These are phyloP conservation scores for Aspergillus udagawae DNA, from an alignment of 2,329 filamentous ascomycete species.

Conservation along the genomic window DNA sequence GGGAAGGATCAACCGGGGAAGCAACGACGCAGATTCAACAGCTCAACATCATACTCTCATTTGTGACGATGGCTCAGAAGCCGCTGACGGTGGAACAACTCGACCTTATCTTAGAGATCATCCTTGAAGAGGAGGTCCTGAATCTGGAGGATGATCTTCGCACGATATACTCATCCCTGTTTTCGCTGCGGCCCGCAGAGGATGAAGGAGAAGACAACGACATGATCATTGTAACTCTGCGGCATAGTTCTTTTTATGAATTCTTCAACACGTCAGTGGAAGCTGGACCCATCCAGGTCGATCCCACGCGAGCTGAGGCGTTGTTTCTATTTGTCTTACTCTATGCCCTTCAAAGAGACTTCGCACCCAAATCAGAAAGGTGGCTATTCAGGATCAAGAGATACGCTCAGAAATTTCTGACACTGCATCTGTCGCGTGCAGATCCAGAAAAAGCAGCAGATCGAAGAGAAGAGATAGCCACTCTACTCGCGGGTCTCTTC, in stretches of 20 bases:
- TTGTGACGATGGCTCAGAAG: constrained; percentile 2
- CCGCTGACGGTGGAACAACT: constrained; percentile 3
- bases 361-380: neutral
- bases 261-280: neutral
- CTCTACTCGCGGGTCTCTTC: neutral
- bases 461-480: neutral
- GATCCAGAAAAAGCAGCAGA: neutral
- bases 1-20: neutral
- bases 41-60: constrained; percentile 3
- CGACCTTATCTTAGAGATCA: neutral
- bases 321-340: too few relatives aligned
- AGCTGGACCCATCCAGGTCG: neutral
- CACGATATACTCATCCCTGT: neutral
- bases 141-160: neutral
- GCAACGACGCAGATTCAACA: neutral
- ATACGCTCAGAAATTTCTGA: neutral
- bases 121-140: neutral
- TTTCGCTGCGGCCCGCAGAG: neutral
- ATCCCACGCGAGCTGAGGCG: too few relatives aligned
- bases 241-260: constrained; percentile 6
- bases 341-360: too few relatives aligned
- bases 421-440: neutral
- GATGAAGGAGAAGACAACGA: neutral
- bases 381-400: neutral
- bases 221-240: neutral